Base-by-base conservation (phyloP, 164 flowering plant genomes). In the Litsea cubeba region DNA sequence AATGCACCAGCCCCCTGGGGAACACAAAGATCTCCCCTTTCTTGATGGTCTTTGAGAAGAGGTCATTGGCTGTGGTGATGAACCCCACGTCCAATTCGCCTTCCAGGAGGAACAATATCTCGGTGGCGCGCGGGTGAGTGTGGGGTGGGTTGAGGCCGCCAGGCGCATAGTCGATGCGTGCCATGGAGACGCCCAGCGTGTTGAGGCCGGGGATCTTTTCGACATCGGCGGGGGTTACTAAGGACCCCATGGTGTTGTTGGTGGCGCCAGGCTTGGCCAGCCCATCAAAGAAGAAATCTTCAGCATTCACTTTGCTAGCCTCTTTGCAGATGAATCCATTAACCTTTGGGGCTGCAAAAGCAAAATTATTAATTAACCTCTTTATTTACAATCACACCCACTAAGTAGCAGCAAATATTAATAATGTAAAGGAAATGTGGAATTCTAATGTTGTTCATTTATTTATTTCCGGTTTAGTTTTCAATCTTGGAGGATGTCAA, bases 31-130 rank as follows among this genome's bases (percentile, higher is more conserved):
- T 71, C 58, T 78, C 81, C 2, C 81, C 81, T 40, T 71, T 65
- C 22, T 58, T 78, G 24, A 78, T 78, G 25, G 81, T 77, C 69
- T 74, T 80, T 1, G 74, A 24, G 49, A 80, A 69, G 49, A 80
- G 72, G 8, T 69, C 73, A n/a, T 77, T 77, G 3, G 78, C 74
- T 1, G 80, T 77, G 12, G 80, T 80, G 30, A 80, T 68, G 80
- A 80, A 80, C 2, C 82, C 82, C 0, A 80, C 80, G 3, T 80
- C 78, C 22, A 80, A 69, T 30, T 71, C 22, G 10, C 82, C 82
- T 28, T 77, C 71, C 3, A 80, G 74, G 57, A 80, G 76, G 65
- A 80, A 80, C 2, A 77, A 75, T 11, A 78, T 71, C 72, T 78
- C 77, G 3, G 81, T 71, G 17, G 77, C 81, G 1, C 77, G 77